A percentile compares a stretch with the other conserved stretches of the same genome.
Evolutionary conservation across 768 basidiomycete genomes (phyloP).

Genomic region (Termitomyces sp.): DNA sequence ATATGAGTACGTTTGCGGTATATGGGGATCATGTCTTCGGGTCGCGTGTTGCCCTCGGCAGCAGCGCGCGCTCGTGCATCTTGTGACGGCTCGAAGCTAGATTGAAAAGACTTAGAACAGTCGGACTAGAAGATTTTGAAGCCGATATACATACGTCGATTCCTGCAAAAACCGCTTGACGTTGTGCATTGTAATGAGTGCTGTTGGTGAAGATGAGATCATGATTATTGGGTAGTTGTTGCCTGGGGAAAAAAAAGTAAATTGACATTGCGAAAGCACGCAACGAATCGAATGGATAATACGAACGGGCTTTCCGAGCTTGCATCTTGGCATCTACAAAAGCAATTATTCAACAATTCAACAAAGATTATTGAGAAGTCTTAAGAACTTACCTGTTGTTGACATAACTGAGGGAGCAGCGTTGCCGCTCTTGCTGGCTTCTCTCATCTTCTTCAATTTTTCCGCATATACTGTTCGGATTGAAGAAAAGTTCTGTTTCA

Average conservation of each 20-base stretch:
- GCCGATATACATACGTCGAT: slow-evolving; percentile 47
- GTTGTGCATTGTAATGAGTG: slow-evolving; percentile 97
- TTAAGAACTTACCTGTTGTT: slow-evolving; percentile 28
- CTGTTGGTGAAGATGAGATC: slow-evolving; percentile 93
- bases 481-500: slow-evolving; percentile 71
- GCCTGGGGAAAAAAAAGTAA: slow-evolving; percentile 28
- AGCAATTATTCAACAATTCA: background rate
- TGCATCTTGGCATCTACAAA: slow-evolving; percentile 49
- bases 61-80: slow-evolving; percentile 65
- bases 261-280: background rate
- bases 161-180: slow-evolving; percentile 93
- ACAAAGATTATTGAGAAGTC: too few relatives aligned
- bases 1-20: slow-evolving; percentile 77
- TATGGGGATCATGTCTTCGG: slow-evolving; percentile 84
- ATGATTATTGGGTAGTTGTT: slow-evolving; percentile 92
- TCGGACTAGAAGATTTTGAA: background rate
- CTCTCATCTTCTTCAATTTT: slow-evolving; percentile 74
- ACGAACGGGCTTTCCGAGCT: slow-evolving; percentile 67
- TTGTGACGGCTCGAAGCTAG: slow-evolving; percentile 69
- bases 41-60: slow-evolving; percentile 63
- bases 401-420: slow-evolving; percentile 31
- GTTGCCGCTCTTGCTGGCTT: slow-evolving; percentile 49
- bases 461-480: slow-evolving; percentile 64
- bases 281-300: background rate
- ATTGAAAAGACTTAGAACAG: background rate